These are phyloP conservation scores for Acanthamoeba triangularis DNA, from an alignment of 208 protist species.

Conservation along the genomic window DNA sequence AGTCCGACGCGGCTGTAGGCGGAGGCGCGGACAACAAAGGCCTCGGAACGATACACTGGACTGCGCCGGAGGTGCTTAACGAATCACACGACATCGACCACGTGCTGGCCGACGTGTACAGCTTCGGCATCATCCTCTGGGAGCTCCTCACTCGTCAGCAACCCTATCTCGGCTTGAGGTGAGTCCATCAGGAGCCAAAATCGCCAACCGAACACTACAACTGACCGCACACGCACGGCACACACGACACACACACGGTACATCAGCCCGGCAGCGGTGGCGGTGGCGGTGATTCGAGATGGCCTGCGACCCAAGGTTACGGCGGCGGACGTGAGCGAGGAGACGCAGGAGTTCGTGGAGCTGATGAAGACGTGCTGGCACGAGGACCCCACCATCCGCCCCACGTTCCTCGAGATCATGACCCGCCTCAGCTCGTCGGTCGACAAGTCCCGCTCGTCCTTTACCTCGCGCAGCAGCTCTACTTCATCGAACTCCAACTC, in stretches of 20 bases:
- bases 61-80: background rate
- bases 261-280: background rate
- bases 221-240: no score
- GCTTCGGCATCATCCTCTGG: slow-evolving; percentile 68
- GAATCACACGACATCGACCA: background rate
- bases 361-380: slow-evolving; percentile 11
- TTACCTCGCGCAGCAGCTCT: background rate
- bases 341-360: background rate
- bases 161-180: slow-evolving; percentile 12
- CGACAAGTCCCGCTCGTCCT: slow-evolving; percentile 25
- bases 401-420: slow-evolving; percentile 65
- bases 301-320: background rate
- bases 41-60: background rate
- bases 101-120: slow-evolving; percentile 30
- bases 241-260: no score
- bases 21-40: background rate
- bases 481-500: no score
- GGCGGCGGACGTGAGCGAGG: background rate
- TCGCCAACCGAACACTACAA: no score
- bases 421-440: background rate
- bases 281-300: background rate
- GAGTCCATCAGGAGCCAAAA: no score
- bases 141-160: slow-evolving; percentile 9
- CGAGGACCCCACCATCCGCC: slow-evolving; percentile 31
- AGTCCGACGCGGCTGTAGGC: background rate